Percentiles rank a stretch among this genome's conserved stretches.
These are phyloP conservation scores for Pichia sp. DNA, from an alignment of 1,139 yeast species.

Conservation along the genomic window DNA sequence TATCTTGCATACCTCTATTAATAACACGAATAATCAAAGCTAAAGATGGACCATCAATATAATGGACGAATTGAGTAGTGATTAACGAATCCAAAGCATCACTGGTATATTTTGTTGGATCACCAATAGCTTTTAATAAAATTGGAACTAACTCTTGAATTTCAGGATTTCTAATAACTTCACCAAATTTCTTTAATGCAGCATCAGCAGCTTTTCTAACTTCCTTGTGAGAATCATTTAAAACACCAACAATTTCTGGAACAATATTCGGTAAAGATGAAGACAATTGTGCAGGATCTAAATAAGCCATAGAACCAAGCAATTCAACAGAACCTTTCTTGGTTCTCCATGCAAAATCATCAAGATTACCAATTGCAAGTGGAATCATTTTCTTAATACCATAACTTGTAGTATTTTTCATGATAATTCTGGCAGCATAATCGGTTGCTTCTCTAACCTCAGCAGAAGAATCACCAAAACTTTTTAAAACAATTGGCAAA, in stretches of 20 bases:
- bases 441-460: slow-evolving; percentile 91
- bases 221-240: slow-evolving; percentile 93
- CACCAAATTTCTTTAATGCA: slow-evolving; percentile 87
- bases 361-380: slow-evolving; percentile 76
- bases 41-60: slow-evolving; percentile 95
- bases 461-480: slow-evolving; percentile 75
- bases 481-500: slow-evolving; percentile 71
- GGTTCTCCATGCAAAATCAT: slow-evolving; percentile 92
- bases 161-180: slow-evolving; percentile 95
- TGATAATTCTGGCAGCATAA: slow-evolving; percentile 77
- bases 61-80: slow-evolving; percentile 91
- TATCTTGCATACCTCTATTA: slow-evolving; percentile 90
- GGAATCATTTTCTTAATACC: slow-evolving; percentile 93
- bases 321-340: slow-evolving; percentile 96
- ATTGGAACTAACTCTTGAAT: slow-evolving; percentile 87
- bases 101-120: slow-evolving; percentile 87
- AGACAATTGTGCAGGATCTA: slow-evolving; percentile 91
- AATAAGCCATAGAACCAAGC: slow-evolving; percentile 95
- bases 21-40: slow-evolving; percentile 93
- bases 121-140: slow-evolving; percentile 88
- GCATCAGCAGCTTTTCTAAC: slow-evolving; percentile 93
- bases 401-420: slow-evolving; percentile 86
- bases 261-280: slow-evolving; percentile 82
- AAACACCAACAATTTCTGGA: slow-evolving; percentile 93
- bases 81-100: slow-evolving; percentile 80